Conservation (phyloP, 2,329 filamentous ascomycete genomes). For the Phymatotrichopsis omnivora region DNA sequence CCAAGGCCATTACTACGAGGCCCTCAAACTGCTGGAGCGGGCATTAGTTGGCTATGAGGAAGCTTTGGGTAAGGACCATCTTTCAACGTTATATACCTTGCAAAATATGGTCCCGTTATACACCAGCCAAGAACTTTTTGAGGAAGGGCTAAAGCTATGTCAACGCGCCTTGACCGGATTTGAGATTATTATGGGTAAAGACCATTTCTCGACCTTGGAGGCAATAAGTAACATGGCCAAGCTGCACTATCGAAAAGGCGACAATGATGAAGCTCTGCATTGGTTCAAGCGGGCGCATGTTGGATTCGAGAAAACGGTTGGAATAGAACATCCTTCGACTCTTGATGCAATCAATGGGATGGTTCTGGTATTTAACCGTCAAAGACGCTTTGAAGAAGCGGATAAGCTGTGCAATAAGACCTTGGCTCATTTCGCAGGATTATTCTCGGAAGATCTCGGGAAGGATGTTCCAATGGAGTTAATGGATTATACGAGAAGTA, state of each 20-base stretch:
- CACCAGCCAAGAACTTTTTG: not conserved
- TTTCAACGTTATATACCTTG: constrained; percentile 8
- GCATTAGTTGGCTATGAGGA: constrained; percentile 6
- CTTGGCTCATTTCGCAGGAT: not conserved
- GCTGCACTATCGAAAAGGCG: constrained; percentile 1
- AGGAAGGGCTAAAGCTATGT: constrained; percentile 11
- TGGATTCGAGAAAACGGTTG: constrained; percentile 15
- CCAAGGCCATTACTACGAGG: constrained; percentile 1
- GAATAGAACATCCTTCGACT: not conserved
- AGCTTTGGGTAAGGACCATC: constrained; percentile 14
- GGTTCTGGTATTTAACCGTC: constrained; percentile 9
- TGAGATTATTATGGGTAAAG: constrained; percentile 2
- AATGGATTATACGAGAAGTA: too few relatives aligned
- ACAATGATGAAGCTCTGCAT: not conserved
- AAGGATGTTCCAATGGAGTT: too few relatives aligned
- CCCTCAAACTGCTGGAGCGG: not conserved
- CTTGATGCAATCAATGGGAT: constrained; percentile 22
- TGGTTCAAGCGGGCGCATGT: not conserved
- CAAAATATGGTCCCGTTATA: constrained; percentile 12
- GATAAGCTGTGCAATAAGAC: not conserved
- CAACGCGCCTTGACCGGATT: not conserved
- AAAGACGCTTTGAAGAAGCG: constrained; percentile 6
- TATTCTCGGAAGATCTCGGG: too few relatives aligned
- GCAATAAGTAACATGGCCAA: constrained; percentile 15
- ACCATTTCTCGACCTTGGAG: constrained; percentile 6